Percentiles rank a stretch among this genome's conserved stretches.
These are phyloP conservation scores for Dactylellina sp. DNA, from an alignment of 2,329 filamentous ascomycete species.

Conservation along the genomic window DNA sequence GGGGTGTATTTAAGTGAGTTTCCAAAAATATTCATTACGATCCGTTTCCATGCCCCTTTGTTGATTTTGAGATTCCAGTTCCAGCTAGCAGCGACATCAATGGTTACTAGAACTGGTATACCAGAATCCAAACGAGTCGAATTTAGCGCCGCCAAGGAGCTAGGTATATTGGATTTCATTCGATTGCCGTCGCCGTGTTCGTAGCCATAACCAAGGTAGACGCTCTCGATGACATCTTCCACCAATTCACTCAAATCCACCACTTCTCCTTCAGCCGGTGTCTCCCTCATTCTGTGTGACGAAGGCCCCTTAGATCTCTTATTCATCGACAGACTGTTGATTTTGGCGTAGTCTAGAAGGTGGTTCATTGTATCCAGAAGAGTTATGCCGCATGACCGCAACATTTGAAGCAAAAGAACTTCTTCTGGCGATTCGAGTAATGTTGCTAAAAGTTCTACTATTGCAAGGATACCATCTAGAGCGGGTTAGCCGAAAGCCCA, in stretches of 20 bases:
- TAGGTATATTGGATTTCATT: slow-evolving; percentile 8
- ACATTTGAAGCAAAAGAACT: slow-evolving; percentile 66
- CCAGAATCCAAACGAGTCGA: slow-evolving; percentile 57
- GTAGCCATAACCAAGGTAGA: slow-evolving; percentile 65
- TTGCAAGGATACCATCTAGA: slow-evolving; percentile 67
- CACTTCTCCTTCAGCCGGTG: slow-evolving; percentile 10
- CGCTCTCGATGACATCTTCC: slow-evolving; percentile 64
- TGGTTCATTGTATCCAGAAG: slow-evolving; percentile 70
- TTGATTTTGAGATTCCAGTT: slow-evolving; percentile 69
- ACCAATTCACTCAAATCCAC: slow-evolving; percentile 60
- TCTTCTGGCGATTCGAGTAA: slow-evolving; percentile 67
- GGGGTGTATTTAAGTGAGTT: slow-evolving; percentile 74
- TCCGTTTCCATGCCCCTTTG: slow-evolving; percentile 69
- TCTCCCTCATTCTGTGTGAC: background rate
- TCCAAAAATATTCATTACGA: slow-evolving; percentile 73
- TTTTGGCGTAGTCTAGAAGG: slow-evolving; percentile 65
- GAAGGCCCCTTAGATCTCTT: background rate
- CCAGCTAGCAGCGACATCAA: slow-evolving; percentile 67
- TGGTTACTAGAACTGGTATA: slow-evolving; percentile 65
- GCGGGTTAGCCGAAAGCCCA: slow-evolving; percentile 1
- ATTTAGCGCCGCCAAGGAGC: slow-evolving; percentile 6
- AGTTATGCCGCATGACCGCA: slow-evolving; percentile 67
- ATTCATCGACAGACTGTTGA: slow-evolving; percentile 57
- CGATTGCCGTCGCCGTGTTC: slow-evolving; percentile 3
- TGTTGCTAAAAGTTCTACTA: slow-evolving; percentile 69